Evolutionary conservation across 75 land plant genomes (phyloP), one percentile per base, ranked within the genome.

Genomic region (Picea sitchensis): DNA sequence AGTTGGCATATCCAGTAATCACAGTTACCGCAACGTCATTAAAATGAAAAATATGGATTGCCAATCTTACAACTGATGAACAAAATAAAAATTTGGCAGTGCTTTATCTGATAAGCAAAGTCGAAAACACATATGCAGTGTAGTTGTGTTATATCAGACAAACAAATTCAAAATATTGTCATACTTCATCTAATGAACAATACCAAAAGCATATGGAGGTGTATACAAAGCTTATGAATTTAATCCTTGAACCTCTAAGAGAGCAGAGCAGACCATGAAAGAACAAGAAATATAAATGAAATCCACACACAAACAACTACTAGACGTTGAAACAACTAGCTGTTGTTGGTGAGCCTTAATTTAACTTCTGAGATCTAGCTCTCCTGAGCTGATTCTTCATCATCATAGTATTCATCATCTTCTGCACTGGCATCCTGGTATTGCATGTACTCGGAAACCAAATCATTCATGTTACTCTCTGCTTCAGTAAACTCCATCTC

Each of bases 361-460:
- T 23, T 1, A 31, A n/a, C n/a, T n/a, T n/a, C n/a, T 1, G 20
- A 26, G 1, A 12, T 64, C 30, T 13, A 26, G 21, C 76, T 30
- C 26, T 30, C 23, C 59, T 75, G 26, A 6, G 30, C 73, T 63
- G 82, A 80, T 47, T 83, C 85, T 6, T 62, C 85, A 2, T 82
- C 83, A 5, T 82, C 84, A 26, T 83, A 82, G 67, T 83, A 86
- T 54, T 59, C 84, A 17, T 80, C 82, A 14, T 79, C 82, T 9
- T 80, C 82, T 11, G 82, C 82, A 14, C 44, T 80, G 12, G 85
- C 85, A 34, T 83, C 85, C 79, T 83, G 85, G 78, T 83, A 83
- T 38, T 83, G 85, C 78, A 83, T 86, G 67, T 83, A 83, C 71
- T 83, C 85, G 9, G 84, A 82, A 11, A 82, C 84, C 7, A 84